Evolutionary conservation across 257 asterid genomes (phyloP), one percentile per base, ranked within the genome.

Genomic region (Echites panduratus): DNA sequence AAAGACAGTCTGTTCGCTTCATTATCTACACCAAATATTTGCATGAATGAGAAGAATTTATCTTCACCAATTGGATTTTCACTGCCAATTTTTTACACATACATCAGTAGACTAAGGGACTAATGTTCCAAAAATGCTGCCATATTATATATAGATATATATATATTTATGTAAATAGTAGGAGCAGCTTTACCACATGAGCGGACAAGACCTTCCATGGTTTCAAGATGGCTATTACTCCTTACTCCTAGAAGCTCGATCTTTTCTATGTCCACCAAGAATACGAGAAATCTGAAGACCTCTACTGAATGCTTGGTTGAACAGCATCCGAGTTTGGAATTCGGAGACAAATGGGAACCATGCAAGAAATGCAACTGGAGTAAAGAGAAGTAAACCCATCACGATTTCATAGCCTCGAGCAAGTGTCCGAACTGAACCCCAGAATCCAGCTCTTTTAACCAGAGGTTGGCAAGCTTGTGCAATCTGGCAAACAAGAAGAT

Each of bases 251-350:
- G 97, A 89, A 71, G 98, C 83, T 9, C 87, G 88, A 81, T 91
- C 98, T 77, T 94, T 94, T 75, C 90, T 79, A 17, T 91, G 97
- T 16, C 97, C 97, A 29, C 99, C 97, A 41, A 94, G 92, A 83
- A 94, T 94, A 79, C 99, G 97, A 12, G 97, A 91, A 72, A 94
- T 94, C 92, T 94, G 99, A 64, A 94, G 97, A 63, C 99, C 99
- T 88, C 97, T 80, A 69, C 99, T 94, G 89, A 94, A 94, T 1
- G 99, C 99, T 86, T 94, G 99, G 90, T 94, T 94, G 92, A 91
- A 94, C 84, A 94, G 65, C 96, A 94, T 88, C 50, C 99, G 86
- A 0, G 99, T 94, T 77, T 94, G 98, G 83, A 94, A 94, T 73
- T 94, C 99, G 0, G 99, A 94, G 5, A 94, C 99, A 63, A 94